Base-by-base conservation (phyloP, 768 basidiomycete genomes). In the Suillus clintonianus region DNA sequence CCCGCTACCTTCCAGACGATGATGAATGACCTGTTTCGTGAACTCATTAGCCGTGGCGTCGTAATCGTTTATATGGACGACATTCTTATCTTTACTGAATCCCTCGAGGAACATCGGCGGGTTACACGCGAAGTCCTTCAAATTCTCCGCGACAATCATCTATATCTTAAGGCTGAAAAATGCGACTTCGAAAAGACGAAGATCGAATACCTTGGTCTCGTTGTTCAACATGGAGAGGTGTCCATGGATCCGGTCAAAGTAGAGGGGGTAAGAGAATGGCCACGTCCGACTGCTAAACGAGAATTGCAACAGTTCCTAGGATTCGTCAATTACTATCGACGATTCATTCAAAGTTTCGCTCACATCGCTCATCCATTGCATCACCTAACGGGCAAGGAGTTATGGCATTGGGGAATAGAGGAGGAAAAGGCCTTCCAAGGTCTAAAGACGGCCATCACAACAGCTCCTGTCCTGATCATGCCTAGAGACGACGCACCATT, bases 11-110 rank as follows among this genome's bases (percentile, higher is more conserved):
- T 84, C 62, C 73, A 77, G 47, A 59, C 50, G 0, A 69, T 76
- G 66, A 76, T 77, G 70, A 73, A 77, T 62, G 65, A 71, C 66
- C 47, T 78, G 5, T 73, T 79, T 50, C 14, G 60, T 2, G 69
- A 79, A 37, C 45, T 60, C 0, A 60, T 60, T 11, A 60, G 47
- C 8, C 63, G 67, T 43, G 72, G 72, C 0, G 39, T 55, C 17
- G 70, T 80, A 2, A 69, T 82, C 6, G 75, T 82, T 0, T 83
- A 83, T 62, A 62, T 82, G 19, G 79, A 82, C 58, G 74, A 82
- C 62, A 78, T 81, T 27, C 74, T 83, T 0, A 76, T 83, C 60
- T 81, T 72, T 67, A 76, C 78, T 1, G 60, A 73, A 0, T 67
- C 62, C 54, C 10, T 68, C 0, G 65, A 70, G 3, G 43, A 72